Conservation (phyloP, 306 rosid species). For the Urtica urens region DNA sequence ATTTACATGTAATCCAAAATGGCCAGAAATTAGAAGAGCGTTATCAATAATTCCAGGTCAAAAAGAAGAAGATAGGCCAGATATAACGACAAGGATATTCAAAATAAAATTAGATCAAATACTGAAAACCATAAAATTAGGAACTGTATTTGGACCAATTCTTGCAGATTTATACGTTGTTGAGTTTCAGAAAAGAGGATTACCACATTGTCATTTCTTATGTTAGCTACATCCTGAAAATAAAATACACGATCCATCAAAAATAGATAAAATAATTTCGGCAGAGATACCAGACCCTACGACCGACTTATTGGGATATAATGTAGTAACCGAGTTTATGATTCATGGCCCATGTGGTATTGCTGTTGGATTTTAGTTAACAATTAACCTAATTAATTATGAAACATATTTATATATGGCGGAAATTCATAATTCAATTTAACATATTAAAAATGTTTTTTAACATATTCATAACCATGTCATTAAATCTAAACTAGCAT, state of each 20-base stretch:
- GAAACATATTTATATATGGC: no score
- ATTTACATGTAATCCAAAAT: no score
- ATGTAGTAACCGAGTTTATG: no score
- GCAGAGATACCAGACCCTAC: not conserved
- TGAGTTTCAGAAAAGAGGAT: not conserved
- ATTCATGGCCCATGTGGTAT: no score
- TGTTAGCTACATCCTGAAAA: not conserved
- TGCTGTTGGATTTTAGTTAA: no score
- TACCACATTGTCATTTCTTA: not conserved
- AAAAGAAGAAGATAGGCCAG: not conserved
- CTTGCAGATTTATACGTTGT: not conserved
- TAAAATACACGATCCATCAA: not conserved
- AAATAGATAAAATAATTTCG: not conserved
- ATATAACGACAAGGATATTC: not conserved
- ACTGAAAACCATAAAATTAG: not conserved
- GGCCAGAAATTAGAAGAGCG: no score
- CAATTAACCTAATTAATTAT: no score
- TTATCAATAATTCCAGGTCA: not conserved
- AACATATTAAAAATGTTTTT: not conserved
- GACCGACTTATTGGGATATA: not conserved
- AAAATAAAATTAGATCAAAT: not conserved
- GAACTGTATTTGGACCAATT: not conserved
- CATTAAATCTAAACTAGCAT: not conserved
- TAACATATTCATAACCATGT: not conserved
- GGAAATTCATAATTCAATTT: not conserved